Percentiles rank a stretch among this genome's conserved stretches.
Conservation (phyloP, 2,329 filamentous ascomycete genomes). For the Trichoderma simmonsii region DNA sequence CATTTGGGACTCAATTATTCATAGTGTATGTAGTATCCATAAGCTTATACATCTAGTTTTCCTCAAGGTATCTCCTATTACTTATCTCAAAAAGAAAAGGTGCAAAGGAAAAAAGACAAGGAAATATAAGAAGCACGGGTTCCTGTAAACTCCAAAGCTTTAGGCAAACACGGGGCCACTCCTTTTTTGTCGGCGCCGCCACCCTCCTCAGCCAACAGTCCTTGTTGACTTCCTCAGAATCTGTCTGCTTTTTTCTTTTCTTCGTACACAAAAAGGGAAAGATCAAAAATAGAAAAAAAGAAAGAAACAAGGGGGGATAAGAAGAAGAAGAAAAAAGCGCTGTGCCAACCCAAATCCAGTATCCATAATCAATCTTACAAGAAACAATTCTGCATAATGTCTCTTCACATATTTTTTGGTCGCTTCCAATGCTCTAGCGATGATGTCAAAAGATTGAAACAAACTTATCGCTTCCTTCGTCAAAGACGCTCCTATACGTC, state of each 20-base stretch:
- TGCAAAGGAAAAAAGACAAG: background rate
- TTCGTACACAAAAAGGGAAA: background rate
- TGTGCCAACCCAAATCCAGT: constrained; percentile 6
- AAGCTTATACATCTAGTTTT: constrained; percentile 19
- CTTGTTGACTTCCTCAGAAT: background rate
- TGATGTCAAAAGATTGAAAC: background rate
- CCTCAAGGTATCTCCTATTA: background rate
- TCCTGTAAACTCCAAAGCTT: constrained; percentile 16
- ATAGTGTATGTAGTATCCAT: constrained; percentile 16
- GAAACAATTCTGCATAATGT: background rate
- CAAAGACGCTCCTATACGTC: constrained; percentile 12
- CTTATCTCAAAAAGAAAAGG: background rate
- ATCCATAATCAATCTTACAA: constrained; percentile 14
- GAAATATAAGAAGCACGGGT: background rate
- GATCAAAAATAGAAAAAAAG: background rate
- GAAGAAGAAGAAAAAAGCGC: constrained; percentile 15
- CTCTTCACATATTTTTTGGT: background rate
- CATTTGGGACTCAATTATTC: background rate
- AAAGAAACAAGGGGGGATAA: background rate
- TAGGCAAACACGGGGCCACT: constrained; percentile 5
- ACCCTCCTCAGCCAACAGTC: background rate
- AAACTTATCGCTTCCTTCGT: constrained; percentile 18
- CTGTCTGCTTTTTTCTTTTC: background rate
- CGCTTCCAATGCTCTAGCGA: background rate
- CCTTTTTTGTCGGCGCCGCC: background rate